Evolutionary conservation across 1,284 basidiomycete genomes (phyloP), one percentile per base, ranked within the genome.

Genomic region (Bjerkandera adusta): DNA sequence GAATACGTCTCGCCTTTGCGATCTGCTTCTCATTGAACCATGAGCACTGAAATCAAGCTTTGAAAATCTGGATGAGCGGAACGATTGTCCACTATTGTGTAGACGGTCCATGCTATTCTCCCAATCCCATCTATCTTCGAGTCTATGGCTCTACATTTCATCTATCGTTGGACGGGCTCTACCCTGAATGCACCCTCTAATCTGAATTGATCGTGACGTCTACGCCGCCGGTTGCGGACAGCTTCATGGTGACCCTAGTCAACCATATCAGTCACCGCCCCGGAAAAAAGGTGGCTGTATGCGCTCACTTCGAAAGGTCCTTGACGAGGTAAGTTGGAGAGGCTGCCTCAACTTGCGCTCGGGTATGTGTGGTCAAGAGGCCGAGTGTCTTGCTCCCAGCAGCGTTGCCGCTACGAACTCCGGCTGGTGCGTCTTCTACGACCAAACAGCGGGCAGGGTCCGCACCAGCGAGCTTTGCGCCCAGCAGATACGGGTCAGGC

Each of bases 351-450:
- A 94, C 71, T 56, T 85, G 77, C 48, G 80, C 74, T 36, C 76
- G 72, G 13, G 75, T 73, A 64, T 94, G 89, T 10, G 85, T 84
- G 0, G 92, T 95, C 47, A 91, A 72, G 25, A 94, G 68, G 2
- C 79, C 92, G 35, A 94, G 72, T 0, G 90, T 89, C 57, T 77
- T 85, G 60, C 85, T 83, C 11, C 92, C 91, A 8, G 90, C 88
- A 0, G 83, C 79, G 25, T 79, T 72, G 7, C 91, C 91, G 45
- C 87, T 84, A 35, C 68, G 71, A 48, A 94, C 72, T 12, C 91
- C 92, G 5, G 78, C 78, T 1, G 91, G 92, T 1, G 92, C 89
- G 68, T 95, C 92, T 64, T 94, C 92, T 33, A 94, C 76, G 8
- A 94, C 91, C 43, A 94, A 71, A 79, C 85, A 90, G 30, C 76